Evolutionary conservation across 2,329 filamentous ascomycete species (phyloP), one percentile per base, ranked within the genome.

Genomic region (Lomentospora prolificans): DNA sequence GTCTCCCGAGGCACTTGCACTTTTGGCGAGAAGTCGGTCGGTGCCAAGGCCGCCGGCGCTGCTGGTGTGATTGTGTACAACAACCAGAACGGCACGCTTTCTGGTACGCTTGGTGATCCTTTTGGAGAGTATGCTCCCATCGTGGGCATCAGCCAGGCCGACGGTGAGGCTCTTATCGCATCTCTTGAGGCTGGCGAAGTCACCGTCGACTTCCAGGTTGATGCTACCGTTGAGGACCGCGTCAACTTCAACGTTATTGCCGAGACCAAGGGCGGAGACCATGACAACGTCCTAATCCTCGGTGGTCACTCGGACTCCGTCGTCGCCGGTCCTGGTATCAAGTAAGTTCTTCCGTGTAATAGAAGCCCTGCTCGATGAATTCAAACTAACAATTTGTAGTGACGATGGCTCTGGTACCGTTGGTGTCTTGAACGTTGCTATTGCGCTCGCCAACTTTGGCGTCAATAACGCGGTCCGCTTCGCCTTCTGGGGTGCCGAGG

Each of bases 11-110:
- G 84, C 56, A 68, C 62, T 1, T 87, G 84, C 64, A 61, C 74
- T 14, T 87, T 86, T 57, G 75, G 72, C 6, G 62, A 73, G 22
- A 87, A 87, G 71, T 74, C 80, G 5, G 66, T 72, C 36, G 68
- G 76, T 17, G 84, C 82, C 24, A 78, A 76, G 57, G 63, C 66
- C 0, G 81, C 82, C 1, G 80, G 82, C 17, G 84, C 84, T 1
- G 65, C 66, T 0, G 84, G 70, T 1, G 76, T 75, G 1, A 63
- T 87, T 55, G 71, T 87, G 58, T 85, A 84, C 69, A 85, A 87
- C 71, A 85, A 85, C 58, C 75, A 70, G 3, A 66, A 73, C 0
- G 82, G 80, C 2, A 57, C 66, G 3, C 56, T 73, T 1, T 64
- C 75, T 5, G 83, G 80, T 28, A 86, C 81, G 2, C 70, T 86